These are phyloP conservation scores for Viridothelium virens DNA, from an alignment of 495 filamentous ascomycete genomes.

Conservation along the genomic window DNA sequence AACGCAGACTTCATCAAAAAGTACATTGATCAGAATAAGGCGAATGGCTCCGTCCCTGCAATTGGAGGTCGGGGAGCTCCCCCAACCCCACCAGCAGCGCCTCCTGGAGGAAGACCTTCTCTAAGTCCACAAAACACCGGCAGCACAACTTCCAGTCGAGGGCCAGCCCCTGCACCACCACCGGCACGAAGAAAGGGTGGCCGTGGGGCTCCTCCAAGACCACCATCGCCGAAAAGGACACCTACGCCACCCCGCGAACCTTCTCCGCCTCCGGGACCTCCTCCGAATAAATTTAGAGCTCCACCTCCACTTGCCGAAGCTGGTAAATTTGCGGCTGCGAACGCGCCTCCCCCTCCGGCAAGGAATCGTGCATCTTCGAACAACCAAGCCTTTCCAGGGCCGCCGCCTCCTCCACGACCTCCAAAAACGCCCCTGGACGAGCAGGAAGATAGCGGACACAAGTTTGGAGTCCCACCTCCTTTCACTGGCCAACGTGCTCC, in stretches of 20 bases:
- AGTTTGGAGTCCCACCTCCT: slow-evolving; percentile 73
- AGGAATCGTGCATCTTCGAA: slow-evolving; percentile 52
- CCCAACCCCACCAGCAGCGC: slow-evolving; percentile 51
- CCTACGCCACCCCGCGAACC: slow-evolving; percentile 48
- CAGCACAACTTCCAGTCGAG: slow-evolving; percentile 52
- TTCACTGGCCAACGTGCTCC: slow-evolving; percentile 62
- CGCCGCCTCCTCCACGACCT: slow-evolving; percentile 78
- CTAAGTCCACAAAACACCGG: slow-evolving; percentile 65
- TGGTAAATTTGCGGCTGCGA: slow-evolving; percentile 27
- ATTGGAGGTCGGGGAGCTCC: slow-evolving; percentile 47
- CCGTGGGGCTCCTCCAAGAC: slow-evolving; percentile 27
- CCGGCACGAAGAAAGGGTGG: slow-evolving; percentile 58
- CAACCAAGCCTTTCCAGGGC: slow-evolving; percentile 52
- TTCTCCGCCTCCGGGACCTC: slow-evolving; percentile 43
- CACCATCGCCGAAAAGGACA: slow-evolving; percentile 41
- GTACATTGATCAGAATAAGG: slow-evolving; percentile 77
- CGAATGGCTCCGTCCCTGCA: slow-evolving; percentile 33
- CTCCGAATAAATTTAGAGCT: slow-evolving; percentile 35
- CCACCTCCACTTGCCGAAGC: slow-evolving; percentile 29
- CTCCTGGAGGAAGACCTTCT: slow-evolving; percentile 28
- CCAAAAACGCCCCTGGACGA: slow-evolving; percentile 81
- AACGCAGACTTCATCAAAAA: slow-evolving; percentile 92
- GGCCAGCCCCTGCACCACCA: slow-evolving; percentile 76
- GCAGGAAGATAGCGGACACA: slow-evolving; percentile 40
- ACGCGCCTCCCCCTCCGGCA: slow-evolving; percentile 44